Conservation (phyloP, 345 rosid genomes). For the Bruguiera gymnorhiza region DNA sequence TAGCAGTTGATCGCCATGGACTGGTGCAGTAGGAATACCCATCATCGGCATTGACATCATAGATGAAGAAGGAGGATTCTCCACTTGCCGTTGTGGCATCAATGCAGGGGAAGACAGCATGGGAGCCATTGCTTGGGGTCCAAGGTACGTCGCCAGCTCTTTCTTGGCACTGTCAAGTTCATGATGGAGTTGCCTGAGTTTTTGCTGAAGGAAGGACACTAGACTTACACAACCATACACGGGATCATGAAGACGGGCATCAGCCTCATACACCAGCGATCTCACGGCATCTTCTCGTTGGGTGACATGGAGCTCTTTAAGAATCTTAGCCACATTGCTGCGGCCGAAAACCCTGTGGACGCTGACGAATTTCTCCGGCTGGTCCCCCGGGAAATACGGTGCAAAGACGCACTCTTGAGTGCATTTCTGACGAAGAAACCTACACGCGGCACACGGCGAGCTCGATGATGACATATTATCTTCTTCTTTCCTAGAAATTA, state of each 20-base stretch:
- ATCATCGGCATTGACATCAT: not conserved
- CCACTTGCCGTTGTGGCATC: not conserved
- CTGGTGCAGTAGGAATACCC: not conserved
- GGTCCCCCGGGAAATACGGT: conserved; percentile 29
- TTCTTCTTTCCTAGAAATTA: too few species aligned
- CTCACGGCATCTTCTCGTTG: conserved; percentile 7
- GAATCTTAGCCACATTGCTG: conserved; percentile 2
- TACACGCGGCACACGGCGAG: conserved; percentile 33
- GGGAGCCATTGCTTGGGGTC: conserved; percentile 4
- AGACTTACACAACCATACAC: conserved; percentile 1
- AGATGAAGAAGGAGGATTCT: not conserved
- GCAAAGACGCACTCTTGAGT: conserved; percentile 28
- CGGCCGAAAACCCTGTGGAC: conserved; percentile 27
- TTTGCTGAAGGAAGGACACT: conserved; percentile 1
- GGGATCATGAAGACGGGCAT: not conserved
- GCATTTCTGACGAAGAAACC: conserved; percentile 24
- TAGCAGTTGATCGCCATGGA: not conserved
- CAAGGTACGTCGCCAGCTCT: conserved; percentile 4
- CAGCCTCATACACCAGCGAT: not conserved
- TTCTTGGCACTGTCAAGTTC: not conserved
- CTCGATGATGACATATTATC: conserved; percentile 23
- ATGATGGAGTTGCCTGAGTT: not conserved
- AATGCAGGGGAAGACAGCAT: not conserved
- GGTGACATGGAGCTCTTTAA: not conserved
- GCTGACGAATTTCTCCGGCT: conserved; percentile 27